Base-by-base conservation (phyloP, 2,329 filamentous ascomycete species). In the Amauroascus verrucosus region DNA sequence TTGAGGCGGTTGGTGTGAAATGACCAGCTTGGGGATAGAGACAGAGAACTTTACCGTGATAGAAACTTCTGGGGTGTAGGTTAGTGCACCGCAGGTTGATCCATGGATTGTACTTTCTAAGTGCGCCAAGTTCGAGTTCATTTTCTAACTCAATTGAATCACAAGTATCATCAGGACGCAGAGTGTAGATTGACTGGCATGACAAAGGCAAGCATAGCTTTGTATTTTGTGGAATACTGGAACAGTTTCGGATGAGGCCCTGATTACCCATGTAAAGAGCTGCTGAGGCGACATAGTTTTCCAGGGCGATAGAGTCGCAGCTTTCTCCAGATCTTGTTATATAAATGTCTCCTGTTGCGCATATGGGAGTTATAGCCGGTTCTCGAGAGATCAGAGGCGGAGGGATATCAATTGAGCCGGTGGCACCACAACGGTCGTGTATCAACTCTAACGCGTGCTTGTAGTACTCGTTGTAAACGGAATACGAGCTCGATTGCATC, bases 401-500 rank as follows among this genome's bases (percentile, higher is more conserved):
- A 16, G 33, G 33, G 4, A 37, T 6, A 14, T 37, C n/a, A n/a
- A n/a, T n/a, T n/a, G n/a, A n/a, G n/a, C n/a, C 33, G 5, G 33
- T 45, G 24, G 8, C 9, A 38, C 40, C 3, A 59, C 33, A 6
- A 14, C 41, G 35, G 16, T 32, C 45, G 48, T 43, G 56, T 45
- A 57, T 53, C 3, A 48, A 6, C 2, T 45, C 33, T 14, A 56
- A 46, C 33, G 45, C 33, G 8, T 48, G 35, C 44, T 59, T 16
- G 45, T 49, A 57, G 44, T 20, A 22, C 8, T 54, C 22, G 16
- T 62, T 51, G 43, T 65, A 63, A 44, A 57, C 11, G 0, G 60
- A 59, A 53, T 65, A 64, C 6, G 46, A 24, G 9, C 49, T 57
- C 6, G 53, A 40, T 49, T 65, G 61, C 62, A 64, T 65, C 53